Base-by-base conservation (phyloP, 106 monocot species). In the Acorus calamus region DNA sequence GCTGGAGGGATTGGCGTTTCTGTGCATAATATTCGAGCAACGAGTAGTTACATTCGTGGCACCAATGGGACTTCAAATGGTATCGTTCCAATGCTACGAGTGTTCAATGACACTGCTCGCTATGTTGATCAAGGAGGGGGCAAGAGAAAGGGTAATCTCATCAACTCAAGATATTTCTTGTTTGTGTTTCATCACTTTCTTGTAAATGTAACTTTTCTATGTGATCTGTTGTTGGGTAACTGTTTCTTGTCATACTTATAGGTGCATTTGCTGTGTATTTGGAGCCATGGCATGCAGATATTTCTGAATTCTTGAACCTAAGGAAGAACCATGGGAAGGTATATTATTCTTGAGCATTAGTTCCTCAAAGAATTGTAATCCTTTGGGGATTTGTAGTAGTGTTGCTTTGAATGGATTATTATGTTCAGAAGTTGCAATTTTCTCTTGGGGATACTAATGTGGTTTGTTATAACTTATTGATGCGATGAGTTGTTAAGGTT, bases 81-180 rank as follows among this genome's bases (percentile, higher is more conserved):
- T 43, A 87, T 96, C 78, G 84, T 96, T 67, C 94, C 94, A 54
- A 96, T 96, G 94, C 69, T 90, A 61, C 79, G 90, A 44, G 94
- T 96, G 49, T 90, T 90, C 69, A 96, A 96, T 78, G 90, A 96
- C 64, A 96, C 94, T 67, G 90, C 94, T 50, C 94, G 90, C 50
- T 96, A 96, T 82, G 94, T 90, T 76, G 94, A 90, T 75, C 94
- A 96, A 80, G 90, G 94, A 3, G 94, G 94, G 46, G 94, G 94
- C 59, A 96, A 96, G 64, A 90, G 94, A 69, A 96, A 96, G 52
- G 94, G 94, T 94, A 77, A 47, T 43, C 43, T 7, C 11, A 4
- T 50, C 42, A 4, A 12, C 1, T 46, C 49, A 5, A 44, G 42
- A 28, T 28, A 28, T 28, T 28, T 28, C 28, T 54, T 4, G 9